Evolutionary conservation across 306 rosid species (phyloP).

Genomic region (Purshia tridentata): DNA sequence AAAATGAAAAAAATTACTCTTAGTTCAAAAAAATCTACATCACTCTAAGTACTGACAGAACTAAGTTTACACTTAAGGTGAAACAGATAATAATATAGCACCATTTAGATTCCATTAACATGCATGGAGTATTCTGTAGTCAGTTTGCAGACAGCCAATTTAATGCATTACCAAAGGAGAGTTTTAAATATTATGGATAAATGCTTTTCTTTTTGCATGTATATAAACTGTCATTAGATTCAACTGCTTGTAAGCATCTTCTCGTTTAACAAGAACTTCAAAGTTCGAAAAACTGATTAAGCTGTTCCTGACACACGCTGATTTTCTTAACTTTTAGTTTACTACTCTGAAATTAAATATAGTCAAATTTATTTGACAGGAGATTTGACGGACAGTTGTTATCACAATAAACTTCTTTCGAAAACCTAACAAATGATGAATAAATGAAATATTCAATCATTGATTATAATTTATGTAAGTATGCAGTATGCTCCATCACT

Average conservation of each 20-base stretch:
- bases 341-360: no score
- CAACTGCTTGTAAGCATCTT: not conserved
- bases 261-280: not conserved
- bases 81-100: not conserved
- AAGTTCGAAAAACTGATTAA: not conserved
- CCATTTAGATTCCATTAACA: not conserved
- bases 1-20: constrained; percentile 6
- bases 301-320: no score
- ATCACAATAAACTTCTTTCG: not conserved
- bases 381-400: not conserved
- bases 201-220: not conserved
- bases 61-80: not conserved
- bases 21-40: not conserved
- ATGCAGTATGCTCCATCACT: no score
- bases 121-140: not conserved
- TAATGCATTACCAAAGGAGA: not conserved
- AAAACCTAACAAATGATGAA: not conserved
- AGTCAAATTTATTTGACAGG: no score
- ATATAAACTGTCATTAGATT: not conserved
- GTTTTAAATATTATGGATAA: no score
- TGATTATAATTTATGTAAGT: no score
- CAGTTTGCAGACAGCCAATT: not conserved
- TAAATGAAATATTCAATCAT: not conserved
- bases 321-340: no score
- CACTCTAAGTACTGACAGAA: not conserved